Base-by-base conservation (phyloP, 192 early-diverging fungal species). In the Coemansia sp. region DNA sequence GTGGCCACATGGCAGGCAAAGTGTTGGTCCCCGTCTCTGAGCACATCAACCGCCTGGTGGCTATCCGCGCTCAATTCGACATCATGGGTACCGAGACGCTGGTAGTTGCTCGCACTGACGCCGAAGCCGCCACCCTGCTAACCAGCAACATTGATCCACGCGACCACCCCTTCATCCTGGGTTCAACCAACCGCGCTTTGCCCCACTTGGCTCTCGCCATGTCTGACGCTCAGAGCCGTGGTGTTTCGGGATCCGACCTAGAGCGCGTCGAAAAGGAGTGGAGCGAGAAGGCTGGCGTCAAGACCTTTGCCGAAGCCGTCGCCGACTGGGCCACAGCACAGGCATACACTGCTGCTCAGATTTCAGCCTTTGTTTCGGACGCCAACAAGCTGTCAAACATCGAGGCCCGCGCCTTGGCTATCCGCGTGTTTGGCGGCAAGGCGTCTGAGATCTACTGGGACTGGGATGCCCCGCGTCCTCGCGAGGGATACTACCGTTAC, bases 1-100 rank as follows among this genome's bases (percentile, higher is more conserved):
- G 97, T 78, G 97, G 97, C 19, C 97, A 98, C 83, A 98, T 98
- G 96, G 96, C 94, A 53, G 96, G 96, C 56, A 98, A 98, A 81
- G 97, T 98, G 32, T 82, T 98, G n/a, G 97, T 98, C 5, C 97
- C 97, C 20, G 94, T 97, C 41, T 91, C 91, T 3, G 95, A 98
- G 84, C 97, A 98, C 86, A 96, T 97, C 84, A 97, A 95, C 88
- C 90, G 95, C 44, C 85, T 98, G 58, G 91, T 98, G 19, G 95
- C 95, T 66, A 90, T 93, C 75, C 91, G 97, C 75, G 89, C 95
- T 50, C 97, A 98, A 87, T 95, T 92, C 71, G 97, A 98, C 81
- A 96, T 98, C 76, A 97, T 98, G 97, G 94, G 93, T 38, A 91
- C 93, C 64, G 95, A 98, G 76, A 97, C 92, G 70, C 83, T 97